Evolutionary conservation across 257 asterid genomes (phyloP), one percentile per base, ranked within the genome.

Genomic region (Solanum virginianum): DNA sequence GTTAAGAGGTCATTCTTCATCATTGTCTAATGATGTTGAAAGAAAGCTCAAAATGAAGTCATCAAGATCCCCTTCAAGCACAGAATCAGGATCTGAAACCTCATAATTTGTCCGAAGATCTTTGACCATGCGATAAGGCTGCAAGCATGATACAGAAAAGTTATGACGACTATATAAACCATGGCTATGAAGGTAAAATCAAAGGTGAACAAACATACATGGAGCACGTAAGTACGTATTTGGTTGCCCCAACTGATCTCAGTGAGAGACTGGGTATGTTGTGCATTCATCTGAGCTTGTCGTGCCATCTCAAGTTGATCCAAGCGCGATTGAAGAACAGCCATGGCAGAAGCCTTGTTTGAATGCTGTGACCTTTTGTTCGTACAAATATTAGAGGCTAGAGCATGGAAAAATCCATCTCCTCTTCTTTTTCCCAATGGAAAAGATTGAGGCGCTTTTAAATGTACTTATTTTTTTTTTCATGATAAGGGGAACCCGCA

Each of bases 51-150:
- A 87, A 87, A 95, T 94, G 72, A 97, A 95, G 83, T 91, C 97
- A 80, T 95, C 98, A 32, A 95, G 90, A 85, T 91, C 95, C 79
- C 99, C 98, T 91, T 95, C 92, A 22, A 97, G 95, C 24, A 95
- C 98, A 32, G 94, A 91, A 84, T 97, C 98, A 43, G 98, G 96
- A 91, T 97, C 94, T 0, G 99, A 94, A 85, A 97, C 98, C 93
- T 97, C 98, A 71, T 92, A 92, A 53, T 91, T 93, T 3, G 98
- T 97, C 83, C 99, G 91, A 77, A 93, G 98, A 91, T 97, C 98
- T 92, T 95, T 97, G 82, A 95, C 99, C 99, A 95, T 93, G 89
- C 96, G 92, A 83, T 97, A 95, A 24, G 99, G 99, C 98, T 95
- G 94, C 92, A 89, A 86, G 16, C 74, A 51, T 81, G 84, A 77